phyloP scores from a whole-genome alignment of 139 green algal genomes.

The Haematococcus sp. region DNA sequence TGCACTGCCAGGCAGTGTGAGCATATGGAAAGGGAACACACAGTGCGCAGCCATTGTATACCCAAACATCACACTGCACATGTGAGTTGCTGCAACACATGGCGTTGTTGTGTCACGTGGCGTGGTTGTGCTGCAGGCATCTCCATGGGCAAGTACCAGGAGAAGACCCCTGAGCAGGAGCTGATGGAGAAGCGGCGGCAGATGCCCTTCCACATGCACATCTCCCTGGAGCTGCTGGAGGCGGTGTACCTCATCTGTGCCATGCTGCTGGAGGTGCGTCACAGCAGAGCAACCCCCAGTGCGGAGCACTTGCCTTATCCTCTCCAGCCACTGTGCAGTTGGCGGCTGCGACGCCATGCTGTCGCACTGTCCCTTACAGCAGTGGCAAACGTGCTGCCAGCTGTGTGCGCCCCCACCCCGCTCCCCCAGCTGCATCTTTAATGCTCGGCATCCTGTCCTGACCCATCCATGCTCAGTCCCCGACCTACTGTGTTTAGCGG shows the following conservation, averaged over 20 bases:
- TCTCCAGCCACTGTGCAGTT: no score
- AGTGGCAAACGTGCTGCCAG: background rate
- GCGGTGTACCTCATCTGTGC: constrained; percentile 85
- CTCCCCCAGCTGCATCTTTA: no score
- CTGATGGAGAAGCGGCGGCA: constrained; percentile 90
- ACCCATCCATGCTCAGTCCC: background rate
- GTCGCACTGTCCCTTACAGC: background rate
- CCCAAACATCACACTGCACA: no score
- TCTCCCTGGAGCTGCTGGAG: constrained; percentile 98
- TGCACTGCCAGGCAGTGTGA: background rate
- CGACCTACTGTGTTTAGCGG: no score
- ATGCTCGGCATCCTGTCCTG: background rate
- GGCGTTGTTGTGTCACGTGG: no score
- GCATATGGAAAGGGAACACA: background rate
- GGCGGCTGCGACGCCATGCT: no score
- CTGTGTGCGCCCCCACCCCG: no score
- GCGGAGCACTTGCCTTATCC: background rate
- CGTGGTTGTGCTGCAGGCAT: constrained; percentile 71
- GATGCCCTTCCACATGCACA: constrained; percentile 99
- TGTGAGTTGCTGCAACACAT: no score
- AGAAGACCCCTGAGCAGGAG: constrained; percentile 94
- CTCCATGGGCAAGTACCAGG: constrained; percentile 67
- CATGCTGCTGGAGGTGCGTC: constrained; percentile 89
- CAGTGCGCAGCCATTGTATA: background rate
- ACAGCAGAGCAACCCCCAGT: background rate